Conservation (phyloP, 768 basidiomycete genomes). For the Leccinellum albellum region DNA sequence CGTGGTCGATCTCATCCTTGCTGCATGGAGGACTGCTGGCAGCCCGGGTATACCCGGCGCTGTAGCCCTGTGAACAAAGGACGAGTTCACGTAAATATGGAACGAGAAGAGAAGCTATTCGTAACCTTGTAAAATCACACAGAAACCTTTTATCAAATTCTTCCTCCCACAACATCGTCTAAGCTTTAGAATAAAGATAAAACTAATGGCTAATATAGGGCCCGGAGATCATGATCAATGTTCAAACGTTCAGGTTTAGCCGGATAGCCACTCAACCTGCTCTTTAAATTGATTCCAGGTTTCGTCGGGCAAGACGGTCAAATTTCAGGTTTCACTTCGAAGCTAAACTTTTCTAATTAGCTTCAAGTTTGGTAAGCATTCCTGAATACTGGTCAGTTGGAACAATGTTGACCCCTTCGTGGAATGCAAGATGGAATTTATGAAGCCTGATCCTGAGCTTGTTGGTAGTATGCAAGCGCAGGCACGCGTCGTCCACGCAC, state of each 20-base stretch:
- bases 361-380: not conserved
- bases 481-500: no score
- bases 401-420: not conserved
- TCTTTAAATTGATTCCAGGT: not conserved
- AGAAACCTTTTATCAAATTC: not conserved
- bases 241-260: not conserved
- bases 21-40: conserved; percentile 84
- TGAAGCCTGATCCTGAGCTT: no score
- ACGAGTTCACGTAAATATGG: not conserved
- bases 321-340: not conserved
- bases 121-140: conserved; percentile 1
- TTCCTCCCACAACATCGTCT: not conserved
- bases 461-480: no score
- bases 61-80: conserved; percentile 22
- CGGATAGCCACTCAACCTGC: not conserved
- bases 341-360: no score
- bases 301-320: not conserved
- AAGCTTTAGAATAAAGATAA: not conserved
- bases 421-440: not conserved
- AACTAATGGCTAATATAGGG: not conserved
- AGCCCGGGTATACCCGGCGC: conserved; percentile 59
- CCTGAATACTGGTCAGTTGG: not conserved
- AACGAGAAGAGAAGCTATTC: not conserved
- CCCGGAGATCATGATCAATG: not conserved
- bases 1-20: conserved; percentile 73